Evolutionary conservation across 805 yeast genomes (phyloP).

Genomic region (Saturnispora sanitii): DNA sequence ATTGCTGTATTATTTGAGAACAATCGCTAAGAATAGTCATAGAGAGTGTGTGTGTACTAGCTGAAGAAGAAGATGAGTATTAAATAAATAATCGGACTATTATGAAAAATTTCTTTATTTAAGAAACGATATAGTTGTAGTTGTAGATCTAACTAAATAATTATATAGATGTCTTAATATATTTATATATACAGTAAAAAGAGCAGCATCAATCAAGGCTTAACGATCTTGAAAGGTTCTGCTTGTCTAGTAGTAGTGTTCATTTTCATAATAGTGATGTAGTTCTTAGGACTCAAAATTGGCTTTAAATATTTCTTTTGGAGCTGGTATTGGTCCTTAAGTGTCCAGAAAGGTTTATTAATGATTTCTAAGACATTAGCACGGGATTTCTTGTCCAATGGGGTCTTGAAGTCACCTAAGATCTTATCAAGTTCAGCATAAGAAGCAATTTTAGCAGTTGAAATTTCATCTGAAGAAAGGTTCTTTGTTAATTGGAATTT

Average conservation of each 20-base stretch:
- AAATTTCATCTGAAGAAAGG: conserved; percentile 28
- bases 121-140: too few relatives aligned
- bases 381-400: conserved; percentile 6
- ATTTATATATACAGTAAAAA: not conserved
- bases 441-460: conserved; percentile 16
- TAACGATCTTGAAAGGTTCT: conserved; percentile 45
- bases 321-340: conserved; percentile 30
- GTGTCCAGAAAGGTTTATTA: conserved; percentile 29
- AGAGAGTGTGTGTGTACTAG: not conserved
- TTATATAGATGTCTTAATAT: not conserved
- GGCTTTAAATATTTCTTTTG: conserved; percentile 44
- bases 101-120: too few relatives aligned
- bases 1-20: not conserved
- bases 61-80: not conserved
- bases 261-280: conserved; percentile 46
- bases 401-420: conserved; percentile 12
- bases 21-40: not conserved
- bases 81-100: not conserved
- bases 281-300: conserved; percentile 47
- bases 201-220: conserved; percentile 28
- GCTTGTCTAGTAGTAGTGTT: conserved; percentile 45
- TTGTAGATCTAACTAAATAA: not conserved
- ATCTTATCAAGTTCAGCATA: conserved; percentile 15
- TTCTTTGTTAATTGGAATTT: conserved; percentile 31
- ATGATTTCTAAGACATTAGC: conserved; percentile 33